phyloP scores from a whole-genome alignment of 140 eudicot genomes.

The Flaveria floridana region DNA sequence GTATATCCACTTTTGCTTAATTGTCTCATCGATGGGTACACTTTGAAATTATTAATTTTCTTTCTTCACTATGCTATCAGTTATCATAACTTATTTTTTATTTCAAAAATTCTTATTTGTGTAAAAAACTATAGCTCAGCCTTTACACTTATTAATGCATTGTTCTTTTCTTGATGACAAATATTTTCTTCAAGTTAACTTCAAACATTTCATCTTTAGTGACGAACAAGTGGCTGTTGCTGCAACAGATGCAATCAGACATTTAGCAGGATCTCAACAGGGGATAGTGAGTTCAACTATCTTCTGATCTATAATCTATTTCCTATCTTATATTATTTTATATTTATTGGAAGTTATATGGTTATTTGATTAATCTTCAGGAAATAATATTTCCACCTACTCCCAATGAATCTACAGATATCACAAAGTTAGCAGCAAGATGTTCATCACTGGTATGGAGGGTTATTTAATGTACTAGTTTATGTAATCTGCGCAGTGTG shows the following conservation, averaged over 20 bases:
- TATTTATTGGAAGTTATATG: conserved; percentile 11
- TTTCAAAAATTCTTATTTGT: neutral
- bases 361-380: conserved; percentile 37
- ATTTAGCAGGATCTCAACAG: conserved; percentile 58
- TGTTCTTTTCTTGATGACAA: neutral
- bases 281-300: conserved; percentile 55
- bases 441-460: conserved; percentile 76
- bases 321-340: conserved; percentile 3
- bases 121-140: neutral
- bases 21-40: conserved; percentile 79
- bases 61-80: neutral
- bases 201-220: conserved; percentile 37
- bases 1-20: conserved; percentile 73
- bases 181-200: neutral
- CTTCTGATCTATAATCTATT: neutral
- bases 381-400: conserved; percentile 63
- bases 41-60: neutral
- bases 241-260: conserved; percentile 67
- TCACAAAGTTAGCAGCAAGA: conserved; percentile 59
- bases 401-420: conserved; percentile 57
- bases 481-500: neutral
- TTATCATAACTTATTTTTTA: conserved; percentile 1
- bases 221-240: conserved; percentile 82
- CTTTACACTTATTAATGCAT: neutral
- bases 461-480: conserved; percentile 12